Evolutionary conservation across 371 early-diverging fungal species (phyloP).

Genomic region (Syncephalastrum contaminatum): DNA sequence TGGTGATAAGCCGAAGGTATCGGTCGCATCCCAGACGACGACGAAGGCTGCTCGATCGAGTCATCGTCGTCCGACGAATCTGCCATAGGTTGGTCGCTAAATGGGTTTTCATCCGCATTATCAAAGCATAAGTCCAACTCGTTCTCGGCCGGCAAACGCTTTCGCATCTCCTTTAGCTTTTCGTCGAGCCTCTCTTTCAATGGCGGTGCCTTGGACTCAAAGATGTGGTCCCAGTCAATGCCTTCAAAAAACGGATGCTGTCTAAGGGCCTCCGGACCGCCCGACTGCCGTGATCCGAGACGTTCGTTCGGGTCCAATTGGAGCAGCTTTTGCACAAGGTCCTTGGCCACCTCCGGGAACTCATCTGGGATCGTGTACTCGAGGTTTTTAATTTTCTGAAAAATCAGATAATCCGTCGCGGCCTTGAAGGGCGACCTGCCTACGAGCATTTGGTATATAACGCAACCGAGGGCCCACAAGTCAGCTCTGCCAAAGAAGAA

Average conservation of each 20-base stretch:
- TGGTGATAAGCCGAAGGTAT: too few relatives aligned
- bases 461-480: constrained; percentile 98
- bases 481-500: constrained; percentile 66
- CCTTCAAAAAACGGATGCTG: constrained; percentile 88
- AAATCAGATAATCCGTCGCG: constrained; percentile 93
- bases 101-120: constrained; percentile 11
- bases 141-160: constrained; percentile 8
- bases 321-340: constrained; percentile 74
- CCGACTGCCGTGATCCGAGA: constrained; percentile 61
- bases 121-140: constrained; percentile 36
- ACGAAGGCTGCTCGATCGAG: too few relatives aligned
- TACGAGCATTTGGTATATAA: constrained; percentile 92
- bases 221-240: constrained; percentile 77
- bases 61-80: too few relatives aligned
- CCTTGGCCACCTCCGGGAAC: constrained; percentile 66
- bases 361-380: constrained; percentile 81
- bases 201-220: constrained; percentile 38
- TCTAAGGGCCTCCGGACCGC: constrained; percentile 75
- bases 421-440: constrained; percentile 97
- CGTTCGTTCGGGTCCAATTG: constrained; percentile 74
- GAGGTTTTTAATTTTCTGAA: constrained; percentile 88
- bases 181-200: constrained; percentile 31
- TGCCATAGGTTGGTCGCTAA: constrained; percentile 6
- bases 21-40: too few relatives aligned
- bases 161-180: constrained; percentile 31